Base-by-base conservation (phyloP, 805 yeast genomes). In the Phaffomyces thermotolerans region DNA sequence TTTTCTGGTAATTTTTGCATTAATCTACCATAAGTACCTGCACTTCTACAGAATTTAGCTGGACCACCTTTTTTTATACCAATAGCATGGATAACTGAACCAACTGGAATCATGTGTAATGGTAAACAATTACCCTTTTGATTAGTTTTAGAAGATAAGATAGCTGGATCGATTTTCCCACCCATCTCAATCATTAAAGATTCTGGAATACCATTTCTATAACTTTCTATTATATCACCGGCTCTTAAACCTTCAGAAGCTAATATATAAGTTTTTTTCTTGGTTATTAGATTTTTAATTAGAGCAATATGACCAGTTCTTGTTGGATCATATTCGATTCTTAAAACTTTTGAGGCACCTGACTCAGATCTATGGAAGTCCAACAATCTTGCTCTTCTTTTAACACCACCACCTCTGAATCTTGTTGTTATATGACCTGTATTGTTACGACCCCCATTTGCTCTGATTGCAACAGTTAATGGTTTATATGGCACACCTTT, bases 361-460 rank as follows among this genome's bases (percentile, higher is more conserved):
- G 80, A 66, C 4, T 62, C 73, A 34, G 62, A 56, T 58, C 99
- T 76, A 54, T 71, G 67, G 57, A 81, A 81, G 65, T 93, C 99
- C 20, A 93, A 74, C 30, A 86, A 63, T 56, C 99, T 78, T 34
- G 86, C 73, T 65, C 99, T 79, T 58, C 91, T 81, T 64, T 85
- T 86, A 63, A 85, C 93, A 31, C 98, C 98, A 57, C 99, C 99
- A 62, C 98, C 99, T 64, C 95, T 79, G 64, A 93, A 96, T 61
- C 99, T 79, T 38, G 87, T 84, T 5, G 96, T 88, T 56, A 93
- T 87, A 53, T 77, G 75, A 52, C 99, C 99, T 4, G 84, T 71
- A 64, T 84, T 72, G 64, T 91, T 90, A 69, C 99, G 81, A 51
- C 99, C 99, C 42, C 95, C 84, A 39, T 80, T 78, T 44, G 78